Evolutionary conservation across 441 rosid species (phyloP), one percentile per base, ranked within the genome.

Genomic region (Populus tomentosa): DNA sequence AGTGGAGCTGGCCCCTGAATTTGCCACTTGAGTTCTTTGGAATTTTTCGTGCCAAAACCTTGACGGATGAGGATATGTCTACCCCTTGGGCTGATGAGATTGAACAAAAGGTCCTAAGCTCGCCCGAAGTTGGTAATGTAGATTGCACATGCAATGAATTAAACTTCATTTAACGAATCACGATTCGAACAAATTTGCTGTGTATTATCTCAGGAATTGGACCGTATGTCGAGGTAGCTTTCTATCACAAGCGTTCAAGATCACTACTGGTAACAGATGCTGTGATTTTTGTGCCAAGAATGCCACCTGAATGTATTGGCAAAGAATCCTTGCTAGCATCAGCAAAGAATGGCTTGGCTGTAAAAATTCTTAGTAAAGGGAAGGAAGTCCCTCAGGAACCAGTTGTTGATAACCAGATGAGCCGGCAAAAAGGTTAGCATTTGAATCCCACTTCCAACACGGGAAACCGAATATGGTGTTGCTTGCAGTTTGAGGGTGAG

Each of bases 1-100:
- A 93, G 67, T 95, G 99, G 99, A 95, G 98, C 81, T 95, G 99
- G 98, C 99, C 99, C 65, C 71, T 95, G 84, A 93, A 93, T 81
- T 81, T 95, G 81, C 99, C 98, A 6, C 97, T 91, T 10, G 99
- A 92, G 74, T 95, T 93, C 87, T 90, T 95, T 14, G 98, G 99
- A 75, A 92, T 94, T 78, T 95, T 95, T 80, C 92, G 97, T 63
- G 87, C 99, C 32, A 95, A 86, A 84, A 87, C 89, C 40, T 86
- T 95, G 79, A 83, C 84, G 82, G 92, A 95, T 13, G 85, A 86
- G 74, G 98, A 95, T 82, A 79, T 85, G 32, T 91, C 92, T 4
- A 89, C 95, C 33, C 98, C 94, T 3, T 95, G 98, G 99, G 91
- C 90, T 56, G 90, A 89, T 40, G 99, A 95, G 81, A 94, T 95